Percentiles rank a stretch among this genome's conserved stretches.
Evolutionary conservation across 805 yeast genomes (phyloP).

Genomic region (Wickerhamiella occidentalis): DNA sequence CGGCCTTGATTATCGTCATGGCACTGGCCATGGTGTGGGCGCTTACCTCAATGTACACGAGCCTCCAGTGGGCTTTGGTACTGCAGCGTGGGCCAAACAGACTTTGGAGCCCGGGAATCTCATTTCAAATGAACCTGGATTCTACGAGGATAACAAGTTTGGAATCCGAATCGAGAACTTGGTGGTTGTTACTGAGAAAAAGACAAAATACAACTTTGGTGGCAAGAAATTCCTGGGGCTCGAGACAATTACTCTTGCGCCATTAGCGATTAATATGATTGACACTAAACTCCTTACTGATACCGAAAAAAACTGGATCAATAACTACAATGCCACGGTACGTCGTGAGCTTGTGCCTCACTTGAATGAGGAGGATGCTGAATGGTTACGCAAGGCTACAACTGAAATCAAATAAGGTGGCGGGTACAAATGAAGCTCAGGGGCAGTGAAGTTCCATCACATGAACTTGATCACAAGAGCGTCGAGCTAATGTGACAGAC

Average conservation of each 20-base stretch:
- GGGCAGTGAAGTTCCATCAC: too few relatives aligned
- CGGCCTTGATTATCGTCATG: constrained; percentile 84
- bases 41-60: constrained; percentile 85
- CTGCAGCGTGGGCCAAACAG: constrained; percentile 32
- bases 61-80: constrained; percentile 76
- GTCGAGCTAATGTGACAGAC: too few relatives aligned
- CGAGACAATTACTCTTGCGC: constrained; percentile 74
- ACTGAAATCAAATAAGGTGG: constrained; percentile 23
- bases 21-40: constrained; percentile 98
- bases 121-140: constrained; percentile 90
- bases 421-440: too few relatives aligned
- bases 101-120: constrained; percentile 57
- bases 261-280: constrained; percentile 68
- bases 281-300: constrained; percentile 42
- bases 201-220: constrained; percentile 36
- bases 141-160: constrained; percentile 74
- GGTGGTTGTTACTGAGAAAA: constrained; percentile 40
- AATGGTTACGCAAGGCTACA: constrained; percentile 66
- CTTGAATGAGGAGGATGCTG: constrained; percentile 44
- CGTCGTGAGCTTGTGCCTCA: constrained; percentile 40
- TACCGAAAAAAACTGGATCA: constrained; percentile 58
- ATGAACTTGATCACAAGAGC: too few relatives aligned
- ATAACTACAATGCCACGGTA: constrained; percentile 49
- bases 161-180: constrained; percentile 89
- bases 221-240: constrained; percentile 52